Evolutionary conservation across 2,329 filamentous ascomycete species (phyloP).

Genomic region (Fusarium chlamydosporum): DNA sequence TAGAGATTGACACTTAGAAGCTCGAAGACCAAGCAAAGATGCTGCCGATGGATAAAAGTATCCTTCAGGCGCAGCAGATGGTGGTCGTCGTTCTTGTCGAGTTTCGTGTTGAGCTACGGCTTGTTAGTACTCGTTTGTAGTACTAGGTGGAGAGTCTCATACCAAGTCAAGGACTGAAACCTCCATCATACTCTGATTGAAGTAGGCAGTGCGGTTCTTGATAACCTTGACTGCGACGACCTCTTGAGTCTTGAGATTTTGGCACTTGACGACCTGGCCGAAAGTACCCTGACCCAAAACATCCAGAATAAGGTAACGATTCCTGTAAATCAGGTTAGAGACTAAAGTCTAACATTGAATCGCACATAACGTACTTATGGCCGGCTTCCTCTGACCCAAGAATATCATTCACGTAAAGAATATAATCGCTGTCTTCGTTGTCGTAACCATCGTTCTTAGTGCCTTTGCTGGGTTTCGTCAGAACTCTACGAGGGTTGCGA

Average conservation of each 20-base stretch:
- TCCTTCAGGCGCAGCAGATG: conserved; percentile 95
- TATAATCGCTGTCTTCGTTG: conserved; percentile 99
- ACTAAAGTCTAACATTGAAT: conserved; percentile 11
- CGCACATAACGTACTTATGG: conserved; percentile 79
- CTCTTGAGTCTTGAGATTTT: conserved; percentile 98
- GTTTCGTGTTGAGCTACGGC: conserved; percentile 89
- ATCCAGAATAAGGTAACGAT: conserved; percentile 96
- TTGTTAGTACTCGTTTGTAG: conserved; percentile 45
- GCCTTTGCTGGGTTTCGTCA: conserved; percentile 98
- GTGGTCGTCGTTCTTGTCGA: conserved; percentile 99
- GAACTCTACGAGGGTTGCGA: conserved; percentile 91
- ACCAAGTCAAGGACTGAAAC: conserved; percentile 97
- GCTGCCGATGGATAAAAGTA: conserved; percentile 97
- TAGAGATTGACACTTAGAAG: conserved; percentile 97
- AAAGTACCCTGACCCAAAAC: conserved; percentile 98
- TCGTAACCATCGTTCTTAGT: conserved; percentile 99
- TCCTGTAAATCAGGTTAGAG: conserved; percentile 65
- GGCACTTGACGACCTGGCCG: conserved; percentile 98
- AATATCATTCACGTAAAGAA: conserved; percentile 99
- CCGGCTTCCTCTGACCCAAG: conserved; percentile 97
- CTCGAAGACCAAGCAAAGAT: conserved; percentile 97
- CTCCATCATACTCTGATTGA: conserved; percentile 99
- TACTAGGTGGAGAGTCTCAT: conserved; percentile 52
- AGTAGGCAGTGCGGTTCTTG: conserved; percentile 98
- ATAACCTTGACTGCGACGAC: conserved; percentile 99